A percentile compares a stretch with the other conserved stretches of the same genome.
Evolutionary conservation across 1,284 basidiomycete genomes (phyloP).

Genomic region (Ustilago sp.): DNA sequence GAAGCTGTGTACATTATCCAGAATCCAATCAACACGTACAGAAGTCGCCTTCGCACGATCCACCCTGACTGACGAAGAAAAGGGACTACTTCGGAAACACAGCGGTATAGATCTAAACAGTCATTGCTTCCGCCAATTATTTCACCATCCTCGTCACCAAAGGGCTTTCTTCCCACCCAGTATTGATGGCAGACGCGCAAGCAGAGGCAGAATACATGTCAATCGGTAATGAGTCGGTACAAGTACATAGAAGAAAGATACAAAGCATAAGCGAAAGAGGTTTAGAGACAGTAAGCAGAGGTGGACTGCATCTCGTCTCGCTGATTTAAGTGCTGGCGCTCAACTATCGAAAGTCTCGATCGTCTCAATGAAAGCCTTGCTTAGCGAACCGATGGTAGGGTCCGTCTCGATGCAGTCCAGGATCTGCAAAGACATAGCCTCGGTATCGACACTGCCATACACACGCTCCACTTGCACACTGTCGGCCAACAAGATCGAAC

Average conservation of each 20-base stretch:
- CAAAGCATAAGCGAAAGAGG: not conserved
- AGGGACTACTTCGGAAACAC: not conserved
- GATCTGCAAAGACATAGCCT: constrained; percentile 52
- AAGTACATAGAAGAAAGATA: constrained; percentile 8
- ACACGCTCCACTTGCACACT: constrained; percentile 48
- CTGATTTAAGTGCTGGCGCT: not conserved
- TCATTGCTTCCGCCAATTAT: not conserved
- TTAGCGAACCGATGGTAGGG: constrained; percentile 47
- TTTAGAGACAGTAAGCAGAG: not conserved
- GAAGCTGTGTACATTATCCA: constrained; percentile 26
- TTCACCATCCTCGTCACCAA: not conserved
- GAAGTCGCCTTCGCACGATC: not conserved
- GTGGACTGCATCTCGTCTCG: not conserved
- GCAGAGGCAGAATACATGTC: constrained; percentile 4
- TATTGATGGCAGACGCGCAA: not conserved
- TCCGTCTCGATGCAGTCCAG: constrained; percentile 54
- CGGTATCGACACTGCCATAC: constrained; percentile 54
- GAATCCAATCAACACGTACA: not conserved
- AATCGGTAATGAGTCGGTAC: constrained; percentile 6
- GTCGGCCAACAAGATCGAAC: constrained; percentile 42
- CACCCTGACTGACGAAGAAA: not conserved
- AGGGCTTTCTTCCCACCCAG: not conserved
- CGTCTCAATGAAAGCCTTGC: constrained; percentile 53
- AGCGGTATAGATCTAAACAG: not conserved
- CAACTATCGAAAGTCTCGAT: constrained; percentile 53